A percentile compares a stretch with the other conserved stretches of the same genome.
These are phyloP conservation scores for Xylariaceae sp. DNA, from an alignment of 2,329 filamentous ascomycete genomes.

Conservation along the genomic window DNA sequence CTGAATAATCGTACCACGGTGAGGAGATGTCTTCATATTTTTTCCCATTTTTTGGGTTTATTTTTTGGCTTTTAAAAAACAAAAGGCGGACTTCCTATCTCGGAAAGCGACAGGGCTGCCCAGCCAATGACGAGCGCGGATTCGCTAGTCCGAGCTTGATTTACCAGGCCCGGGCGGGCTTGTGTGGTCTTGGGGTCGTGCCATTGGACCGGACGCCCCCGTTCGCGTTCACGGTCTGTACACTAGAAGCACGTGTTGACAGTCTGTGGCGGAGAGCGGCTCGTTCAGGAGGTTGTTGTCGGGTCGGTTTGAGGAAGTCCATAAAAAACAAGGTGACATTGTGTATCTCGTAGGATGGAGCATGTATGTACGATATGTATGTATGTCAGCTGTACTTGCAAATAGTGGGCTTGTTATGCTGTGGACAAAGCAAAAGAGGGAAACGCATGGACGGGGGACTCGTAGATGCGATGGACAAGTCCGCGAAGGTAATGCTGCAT, in stretches of 20 bases:
- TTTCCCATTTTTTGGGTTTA: too few species aligned
- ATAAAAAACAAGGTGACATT: neutral
- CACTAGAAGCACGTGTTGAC: neutral
- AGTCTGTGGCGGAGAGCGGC: neutral
- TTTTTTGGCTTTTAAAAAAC: too few species aligned
- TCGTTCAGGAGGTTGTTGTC: neutral
- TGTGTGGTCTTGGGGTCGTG: neutral
- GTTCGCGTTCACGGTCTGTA: neutral
- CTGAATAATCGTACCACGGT: neutral
- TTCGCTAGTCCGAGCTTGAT: constrained; percentile 10
- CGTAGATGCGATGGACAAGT: too few species aligned
- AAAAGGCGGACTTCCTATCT: constrained; percentile 15
- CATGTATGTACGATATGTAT: too few species aligned
- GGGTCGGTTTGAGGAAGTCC: neutral
- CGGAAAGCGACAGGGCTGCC: constrained; percentile 2
- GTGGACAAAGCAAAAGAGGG: too few species aligned
- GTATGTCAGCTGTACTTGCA: too few species aligned
- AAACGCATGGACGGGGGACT: too few species aligned
- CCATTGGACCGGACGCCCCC: constrained; percentile 8
- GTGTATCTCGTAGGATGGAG: neutral
- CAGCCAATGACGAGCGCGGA: constrained; percentile 4
- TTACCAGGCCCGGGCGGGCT: constrained; percentile 10
- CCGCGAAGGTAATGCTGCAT: too few species aligned
- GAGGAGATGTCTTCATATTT: neutral
- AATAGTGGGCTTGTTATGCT: too few species aligned